A percentile compares a stretch with the other conserved stretches of the same genome.
Evolutionary conservation across 768 basidiomycete genomes (phyloP).

Genomic region (Dioszegia crocea): DNA sequence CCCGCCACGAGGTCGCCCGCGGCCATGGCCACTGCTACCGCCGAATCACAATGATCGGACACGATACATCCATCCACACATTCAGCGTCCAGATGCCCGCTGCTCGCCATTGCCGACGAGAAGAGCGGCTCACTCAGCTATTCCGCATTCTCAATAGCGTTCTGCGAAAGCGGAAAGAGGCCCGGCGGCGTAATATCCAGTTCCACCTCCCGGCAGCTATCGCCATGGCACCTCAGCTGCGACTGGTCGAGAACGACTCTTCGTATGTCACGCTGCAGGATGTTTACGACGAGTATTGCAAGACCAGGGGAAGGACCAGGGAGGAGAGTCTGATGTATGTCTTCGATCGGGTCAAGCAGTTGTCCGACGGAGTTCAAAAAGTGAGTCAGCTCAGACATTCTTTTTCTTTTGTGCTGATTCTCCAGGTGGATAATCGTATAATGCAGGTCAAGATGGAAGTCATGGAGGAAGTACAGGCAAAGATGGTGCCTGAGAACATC

Average conservation of each 20-base stretch:
- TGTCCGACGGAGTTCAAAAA: conserved; percentile 41
- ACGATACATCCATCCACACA: conserved; percentile 79
- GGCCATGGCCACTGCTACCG: conserved; percentile 82
- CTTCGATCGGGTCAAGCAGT: conserved; percentile 68
- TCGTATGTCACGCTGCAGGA: conserved; percentile 89
- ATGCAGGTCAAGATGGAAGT: conserved; percentile 60
- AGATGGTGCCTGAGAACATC: conserved; percentile 85
- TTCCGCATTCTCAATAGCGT: conserved; percentile 93
- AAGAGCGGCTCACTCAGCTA: conserved; percentile 85
- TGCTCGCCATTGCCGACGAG: conserved; percentile 76
- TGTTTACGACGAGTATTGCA: conserved; percentile 86
- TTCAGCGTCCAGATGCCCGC: conserved; percentile 89
- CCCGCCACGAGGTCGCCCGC: conserved; percentile 84
- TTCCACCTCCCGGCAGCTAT: conserved; percentile 89
- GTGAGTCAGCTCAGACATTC: not conserved
- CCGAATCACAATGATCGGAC: conserved; percentile 83
- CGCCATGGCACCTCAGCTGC: conserved; percentile 69
- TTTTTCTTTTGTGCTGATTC: conserved; percentile 6
- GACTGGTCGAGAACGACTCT: conserved; percentile 83
- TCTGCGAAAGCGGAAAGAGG: conserved; percentile 81
- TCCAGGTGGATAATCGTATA: conserved; percentile 27
- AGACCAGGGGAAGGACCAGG: conserved; percentile 65
- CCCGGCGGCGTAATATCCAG: conserved; percentile 78
- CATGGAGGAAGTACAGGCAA: conserved; percentile 77
- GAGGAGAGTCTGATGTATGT: conserved; percentile 84